Evolutionary conservation across 257 asterid species (phyloP).

Genomic region (Solanum phureja): DNA sequence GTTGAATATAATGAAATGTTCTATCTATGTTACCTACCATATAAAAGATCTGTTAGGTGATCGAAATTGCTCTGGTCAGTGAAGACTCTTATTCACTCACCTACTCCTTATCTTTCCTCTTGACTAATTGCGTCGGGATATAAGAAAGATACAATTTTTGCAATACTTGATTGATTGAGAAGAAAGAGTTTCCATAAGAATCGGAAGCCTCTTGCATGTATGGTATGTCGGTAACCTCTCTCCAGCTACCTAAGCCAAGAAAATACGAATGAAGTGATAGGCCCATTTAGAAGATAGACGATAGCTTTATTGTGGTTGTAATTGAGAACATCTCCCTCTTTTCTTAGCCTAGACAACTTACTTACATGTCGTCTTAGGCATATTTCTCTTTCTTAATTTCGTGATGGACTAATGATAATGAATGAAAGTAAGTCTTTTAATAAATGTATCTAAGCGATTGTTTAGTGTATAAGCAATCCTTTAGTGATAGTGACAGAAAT

Average conservation of each 20-base stretch:
- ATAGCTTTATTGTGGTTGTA: neutral
- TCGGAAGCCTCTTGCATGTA: neutral
- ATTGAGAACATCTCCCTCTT: neutral
- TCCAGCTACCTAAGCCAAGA: neutral
- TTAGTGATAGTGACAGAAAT: neutral
- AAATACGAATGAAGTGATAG: too few species aligned
- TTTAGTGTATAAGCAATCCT: neutral
- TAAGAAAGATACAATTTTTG: neutral
- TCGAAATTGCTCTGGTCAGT: neutral
- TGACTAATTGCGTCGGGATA: neutral
- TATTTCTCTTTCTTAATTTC: neutral
- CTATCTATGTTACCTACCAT: rapidly evolving
- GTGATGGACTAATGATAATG: neutral
- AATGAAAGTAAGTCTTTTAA: neutral
- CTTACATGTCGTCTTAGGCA: neutral
- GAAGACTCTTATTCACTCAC: neutral
- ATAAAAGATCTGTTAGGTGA: neutral
- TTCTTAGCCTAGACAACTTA: neutral
- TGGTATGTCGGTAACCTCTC: neutral
- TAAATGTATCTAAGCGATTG: neutral
- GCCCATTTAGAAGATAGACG: neutral
- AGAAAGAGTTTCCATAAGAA: neutral
- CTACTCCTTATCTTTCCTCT: neutral
- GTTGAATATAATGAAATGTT: neutral
- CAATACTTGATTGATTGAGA: neutral